These are phyloP conservation scores for Sanghuangporus weigelae DNA, from an alignment of 1,284 basidiomycete genomes.

Conservation along the genomic window DNA sequence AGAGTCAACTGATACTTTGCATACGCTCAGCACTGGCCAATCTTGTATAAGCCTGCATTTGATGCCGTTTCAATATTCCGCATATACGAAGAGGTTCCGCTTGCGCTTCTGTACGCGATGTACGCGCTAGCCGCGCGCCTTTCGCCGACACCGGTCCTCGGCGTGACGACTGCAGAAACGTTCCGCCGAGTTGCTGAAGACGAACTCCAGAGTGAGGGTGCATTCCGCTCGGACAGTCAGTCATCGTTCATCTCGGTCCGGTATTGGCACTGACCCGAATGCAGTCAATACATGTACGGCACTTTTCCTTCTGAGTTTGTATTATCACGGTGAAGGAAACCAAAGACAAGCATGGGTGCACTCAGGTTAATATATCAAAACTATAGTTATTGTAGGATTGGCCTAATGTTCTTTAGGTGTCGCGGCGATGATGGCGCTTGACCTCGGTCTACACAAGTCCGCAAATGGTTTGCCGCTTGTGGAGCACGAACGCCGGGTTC, in stretches of 20 bases:
- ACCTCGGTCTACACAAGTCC: conserved; percentile 18
- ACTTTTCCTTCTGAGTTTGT: conserved; percentile 16
- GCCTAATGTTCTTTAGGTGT: conserved; percentile 7
- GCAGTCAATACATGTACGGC: conserved; percentile 15
- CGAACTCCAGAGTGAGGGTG: conserved; percentile 14
- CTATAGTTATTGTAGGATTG: not conserved
- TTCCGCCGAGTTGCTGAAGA: conserved; percentile 15
- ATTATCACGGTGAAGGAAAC: conserved; percentile 18
- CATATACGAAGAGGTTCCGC: conserved; percentile 16
- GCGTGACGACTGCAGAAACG: conserved; percentile 4
- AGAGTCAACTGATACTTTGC: not conserved
- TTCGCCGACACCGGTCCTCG: conserved; percentile 6
- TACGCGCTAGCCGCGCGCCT: conserved; percentile 16
- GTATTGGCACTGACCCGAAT: not conserved
- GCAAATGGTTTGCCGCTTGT: conserved; percentile 8
- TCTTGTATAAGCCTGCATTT: conserved; percentile 18
- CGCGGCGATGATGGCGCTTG: conserved; percentile 19
- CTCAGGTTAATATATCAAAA: conserved; percentile 6
- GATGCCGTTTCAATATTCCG: conserved; percentile 16
- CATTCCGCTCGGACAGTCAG: conserved; percentile 16
- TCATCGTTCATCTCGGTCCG: not conserved
- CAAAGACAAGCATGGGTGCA: conserved; percentile 19
- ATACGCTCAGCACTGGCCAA: conserved; percentile 17
- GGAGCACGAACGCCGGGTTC: conserved; percentile 18
- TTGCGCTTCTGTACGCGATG: conserved; percentile 16